Evolutionary conservation across 495 filamentous ascomycete genomes (phyloP).

Genomic region (Daldinia grandis): DNA sequence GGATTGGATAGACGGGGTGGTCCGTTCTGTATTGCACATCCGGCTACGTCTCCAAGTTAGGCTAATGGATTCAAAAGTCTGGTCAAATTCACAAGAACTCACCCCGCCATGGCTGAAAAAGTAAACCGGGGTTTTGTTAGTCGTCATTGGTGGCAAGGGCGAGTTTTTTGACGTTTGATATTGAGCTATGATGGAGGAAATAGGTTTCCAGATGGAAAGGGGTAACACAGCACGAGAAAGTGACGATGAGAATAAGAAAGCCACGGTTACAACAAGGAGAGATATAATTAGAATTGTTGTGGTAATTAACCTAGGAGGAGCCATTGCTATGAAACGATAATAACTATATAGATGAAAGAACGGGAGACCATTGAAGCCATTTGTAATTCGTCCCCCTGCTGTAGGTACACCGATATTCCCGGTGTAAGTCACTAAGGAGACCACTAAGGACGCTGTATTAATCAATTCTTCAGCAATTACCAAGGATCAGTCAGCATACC

Average conservation of each 20-base stretch:
- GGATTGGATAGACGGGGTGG: constrained; percentile 77
- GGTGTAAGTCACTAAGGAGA: constrained; percentile 10
- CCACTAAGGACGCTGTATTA: neutral
- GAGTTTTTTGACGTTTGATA: constrained; percentile 15
- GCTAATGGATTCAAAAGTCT: neutral
- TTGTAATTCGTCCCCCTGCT: constrained; percentile 14
- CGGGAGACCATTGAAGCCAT: constrained; percentile 7
- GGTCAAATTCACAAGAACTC: constrained; percentile 47
- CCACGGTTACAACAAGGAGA: constrained; percentile 39
- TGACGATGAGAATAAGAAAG: constrained; percentile 33
- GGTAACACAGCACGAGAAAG: constrained; percentile 23
- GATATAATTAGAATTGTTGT: constrained; percentile 32
- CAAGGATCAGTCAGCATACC: constrained; percentile 42
- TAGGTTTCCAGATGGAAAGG: constrained; percentile 28
- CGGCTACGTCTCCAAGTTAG: constrained; percentile 56
- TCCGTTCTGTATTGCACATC: constrained; percentile 76
- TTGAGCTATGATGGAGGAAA: constrained; percentile 21
- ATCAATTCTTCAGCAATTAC: constrained; percentile 41
- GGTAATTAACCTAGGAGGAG: constrained; percentile 9
- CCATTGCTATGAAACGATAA: constrained; percentile 16
- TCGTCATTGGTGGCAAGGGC: constrained; percentile 31
- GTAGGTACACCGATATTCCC: neutral
- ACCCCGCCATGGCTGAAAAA: constrained; percentile 83
- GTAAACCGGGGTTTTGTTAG: constrained; percentile 68
- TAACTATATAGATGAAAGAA: neutral